phyloP scores from a whole-genome alignment of 2,329 filamentous ascomycete species.

The Paraphaeosphaeria sporulosa region DNA sequence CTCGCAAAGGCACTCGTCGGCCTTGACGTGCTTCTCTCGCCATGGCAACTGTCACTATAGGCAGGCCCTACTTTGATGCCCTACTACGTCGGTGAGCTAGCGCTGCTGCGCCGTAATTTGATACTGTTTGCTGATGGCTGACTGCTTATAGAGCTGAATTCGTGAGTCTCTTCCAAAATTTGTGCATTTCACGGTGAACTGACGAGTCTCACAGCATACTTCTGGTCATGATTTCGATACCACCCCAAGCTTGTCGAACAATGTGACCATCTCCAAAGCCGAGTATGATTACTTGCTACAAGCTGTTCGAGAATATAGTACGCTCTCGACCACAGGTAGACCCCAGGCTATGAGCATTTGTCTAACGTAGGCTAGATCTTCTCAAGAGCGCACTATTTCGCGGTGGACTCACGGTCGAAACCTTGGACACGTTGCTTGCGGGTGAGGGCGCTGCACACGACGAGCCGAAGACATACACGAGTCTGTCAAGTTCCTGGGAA shows the following conservation, averaged over 20 bases:
- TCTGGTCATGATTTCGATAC: slow-evolving; percentile 48
- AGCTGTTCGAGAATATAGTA: slow-evolving; percentile 64
- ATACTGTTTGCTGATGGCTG: slow-evolving; percentile 31
- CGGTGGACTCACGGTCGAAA: slow-evolving; percentile 59
- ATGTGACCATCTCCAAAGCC: slow-evolving; percentile 64
- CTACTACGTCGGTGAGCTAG: slow-evolving; percentile 65
- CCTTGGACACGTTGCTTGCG: slow-evolving; percentile 57
- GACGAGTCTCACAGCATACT: slow-evolving; percentile 47
- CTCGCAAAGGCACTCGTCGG: slow-evolving; percentile 17
- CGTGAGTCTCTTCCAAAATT: slow-evolving; percentile 49
- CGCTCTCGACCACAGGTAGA: slow-evolving; percentile 20
- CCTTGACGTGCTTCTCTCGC: slow-evolving; percentile 16
- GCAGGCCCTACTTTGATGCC: slow-evolving; percentile 67
- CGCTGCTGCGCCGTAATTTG: slow-evolving; percentile 17
- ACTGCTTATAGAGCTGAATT: slow-evolving; percentile 55
- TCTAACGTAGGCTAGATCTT: slow-evolving; percentile 45
- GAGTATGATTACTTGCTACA: slow-evolving; percentile 67
- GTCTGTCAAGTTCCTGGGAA: slow-evolving; percentile 22
- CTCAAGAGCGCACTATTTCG: slow-evolving; percentile 57
- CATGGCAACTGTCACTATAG: slow-evolving; percentile 63
- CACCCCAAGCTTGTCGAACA: slow-evolving; percentile 44
- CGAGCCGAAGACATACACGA: slow-evolving; percentile 20
- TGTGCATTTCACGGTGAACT: background rate
- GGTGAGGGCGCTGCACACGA: slow-evolving; percentile 33
- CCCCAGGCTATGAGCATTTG: background rate